Conservation (phyloP, 2,329 filamentous ascomycete species). For the Colletotrichum sp. region DNA sequence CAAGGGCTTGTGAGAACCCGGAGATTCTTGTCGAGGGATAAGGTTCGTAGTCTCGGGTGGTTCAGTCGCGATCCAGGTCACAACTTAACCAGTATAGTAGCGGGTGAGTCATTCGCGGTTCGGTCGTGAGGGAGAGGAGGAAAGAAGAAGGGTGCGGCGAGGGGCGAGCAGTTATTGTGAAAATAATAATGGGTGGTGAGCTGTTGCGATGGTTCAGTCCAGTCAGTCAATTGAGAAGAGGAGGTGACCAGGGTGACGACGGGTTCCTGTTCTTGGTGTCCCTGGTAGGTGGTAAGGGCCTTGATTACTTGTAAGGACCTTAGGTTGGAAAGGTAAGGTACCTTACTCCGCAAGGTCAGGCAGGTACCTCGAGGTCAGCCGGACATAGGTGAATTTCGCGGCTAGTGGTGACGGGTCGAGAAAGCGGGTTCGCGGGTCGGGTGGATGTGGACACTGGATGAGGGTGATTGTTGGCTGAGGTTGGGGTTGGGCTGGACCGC, state of each 20-base stretch:
- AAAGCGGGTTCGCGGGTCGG: not conserved
- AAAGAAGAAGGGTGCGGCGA: not conserved
- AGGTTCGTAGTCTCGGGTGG: not conserved
- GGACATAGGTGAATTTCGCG: conserved; percentile 18
- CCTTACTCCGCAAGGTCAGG: not conserved
- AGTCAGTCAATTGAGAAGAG: not conserved
- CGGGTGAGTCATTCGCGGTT: not conserved
- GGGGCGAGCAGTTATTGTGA: not conserved
- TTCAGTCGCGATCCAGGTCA: conserved; percentile 14
- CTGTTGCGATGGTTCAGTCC: not conserved
- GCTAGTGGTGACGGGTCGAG: not conserved
- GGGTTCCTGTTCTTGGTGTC: not conserved
- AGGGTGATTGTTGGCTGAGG: not conserved
- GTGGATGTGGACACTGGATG: not conserved
- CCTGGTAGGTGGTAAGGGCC: not conserved
- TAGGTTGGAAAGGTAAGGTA: not conserved
- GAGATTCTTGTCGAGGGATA: not conserved
- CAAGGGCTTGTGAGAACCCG: not conserved
- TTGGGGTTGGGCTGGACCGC: conserved; percentile 1
- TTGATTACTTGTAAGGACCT: not conserved
- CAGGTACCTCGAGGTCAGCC: conserved; percentile 12
- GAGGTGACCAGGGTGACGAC: conserved; percentile 7
- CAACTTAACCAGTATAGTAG: not conserved
- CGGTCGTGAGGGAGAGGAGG: not conserved
- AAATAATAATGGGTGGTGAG: not conserved